Conservation (phyloP, 2,329 filamentous ascomycete species). For the Davidsoniella eucalypti region DNA sequence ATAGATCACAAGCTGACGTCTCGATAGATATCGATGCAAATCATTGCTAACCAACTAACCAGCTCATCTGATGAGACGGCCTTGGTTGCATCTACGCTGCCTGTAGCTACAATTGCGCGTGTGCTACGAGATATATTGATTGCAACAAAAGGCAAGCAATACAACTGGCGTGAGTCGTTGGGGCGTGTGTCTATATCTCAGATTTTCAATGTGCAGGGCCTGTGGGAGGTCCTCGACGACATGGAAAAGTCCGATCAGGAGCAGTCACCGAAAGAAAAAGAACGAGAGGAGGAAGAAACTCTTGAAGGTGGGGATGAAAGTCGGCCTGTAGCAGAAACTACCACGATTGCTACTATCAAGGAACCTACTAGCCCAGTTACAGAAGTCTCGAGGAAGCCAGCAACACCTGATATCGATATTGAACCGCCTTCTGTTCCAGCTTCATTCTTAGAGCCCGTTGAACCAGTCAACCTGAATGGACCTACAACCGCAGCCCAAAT, state of each 20-base stretch:
- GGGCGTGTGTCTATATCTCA: conserved; percentile 36
- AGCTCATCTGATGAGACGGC: conserved; percentile 16
- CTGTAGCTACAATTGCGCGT: conserved; percentile 25
- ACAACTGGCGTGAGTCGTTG: conserved; percentile 22
- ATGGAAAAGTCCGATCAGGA: neutral
- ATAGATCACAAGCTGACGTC: conserved; percentile 7
- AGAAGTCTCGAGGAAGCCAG: no score
- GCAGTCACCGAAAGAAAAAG: no score
- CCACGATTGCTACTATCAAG: no score
- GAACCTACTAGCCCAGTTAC: no score
- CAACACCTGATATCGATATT: no score
- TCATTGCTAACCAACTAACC: conserved; percentile 19
- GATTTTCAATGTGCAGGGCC: conserved; percentile 41
- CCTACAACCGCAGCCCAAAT: no score
- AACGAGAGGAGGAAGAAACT: neutral
- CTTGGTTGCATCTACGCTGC: conserved; percentile 33
- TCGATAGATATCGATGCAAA: conserved; percentile 31
- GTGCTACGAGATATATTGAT: conserved; percentile 21
- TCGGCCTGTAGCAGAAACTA: no score
- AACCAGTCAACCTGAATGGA: neutral
- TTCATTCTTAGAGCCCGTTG: neutral
- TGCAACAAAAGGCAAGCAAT: conserved; percentile 14
- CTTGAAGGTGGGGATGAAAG: no score
- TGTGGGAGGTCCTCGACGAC: conserved; percentile 40
- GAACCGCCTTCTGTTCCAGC: neutral